Percentiles rank a stretch among this genome's conserved stretches.
These are phyloP conservation scores for Hsuehochloa calcarea DNA, from an alignment of 176 grass and related monocot genomes.

Conservation along the genomic window DNA sequence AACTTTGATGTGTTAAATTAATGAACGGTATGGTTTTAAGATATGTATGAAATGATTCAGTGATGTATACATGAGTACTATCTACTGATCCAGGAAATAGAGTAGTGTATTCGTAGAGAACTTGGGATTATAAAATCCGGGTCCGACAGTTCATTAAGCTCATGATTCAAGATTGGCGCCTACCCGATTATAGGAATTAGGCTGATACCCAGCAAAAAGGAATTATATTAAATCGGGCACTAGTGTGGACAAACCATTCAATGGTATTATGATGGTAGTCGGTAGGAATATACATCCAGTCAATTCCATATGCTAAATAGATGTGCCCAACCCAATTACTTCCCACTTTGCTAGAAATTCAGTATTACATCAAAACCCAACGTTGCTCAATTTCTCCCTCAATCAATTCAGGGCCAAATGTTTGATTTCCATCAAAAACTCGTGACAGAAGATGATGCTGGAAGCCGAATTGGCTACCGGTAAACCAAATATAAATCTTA, in stretches of 20 bases:
- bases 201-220: neutral
- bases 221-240: neutral
- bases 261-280: no score
- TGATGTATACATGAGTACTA: no score
- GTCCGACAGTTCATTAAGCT: neutral
- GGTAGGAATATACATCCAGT: no score
- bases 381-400: neutral
- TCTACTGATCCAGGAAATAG: no score
- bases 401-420: no score
- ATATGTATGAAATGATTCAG: no score
- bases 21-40: no score
- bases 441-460: neutral
- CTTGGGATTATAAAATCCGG: no score
- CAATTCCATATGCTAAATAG: neutral
- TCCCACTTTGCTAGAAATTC: neutral
- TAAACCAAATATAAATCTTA: neutral
- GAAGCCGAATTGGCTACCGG: neutral
- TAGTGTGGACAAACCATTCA: neutral
- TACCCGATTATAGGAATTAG: neutral
- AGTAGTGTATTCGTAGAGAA: no score
- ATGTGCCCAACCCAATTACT: neutral
- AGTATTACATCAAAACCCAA: neutral
- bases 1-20: no score
- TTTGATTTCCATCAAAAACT: neutral
- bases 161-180: neutral